Percentiles rank a stretch among this genome's conserved stretches.
These are phyloP conservation scores for Sarcodon aspratus DNA, from an alignment of 768 basidiomycete species.

Conservation along the genomic window DNA sequence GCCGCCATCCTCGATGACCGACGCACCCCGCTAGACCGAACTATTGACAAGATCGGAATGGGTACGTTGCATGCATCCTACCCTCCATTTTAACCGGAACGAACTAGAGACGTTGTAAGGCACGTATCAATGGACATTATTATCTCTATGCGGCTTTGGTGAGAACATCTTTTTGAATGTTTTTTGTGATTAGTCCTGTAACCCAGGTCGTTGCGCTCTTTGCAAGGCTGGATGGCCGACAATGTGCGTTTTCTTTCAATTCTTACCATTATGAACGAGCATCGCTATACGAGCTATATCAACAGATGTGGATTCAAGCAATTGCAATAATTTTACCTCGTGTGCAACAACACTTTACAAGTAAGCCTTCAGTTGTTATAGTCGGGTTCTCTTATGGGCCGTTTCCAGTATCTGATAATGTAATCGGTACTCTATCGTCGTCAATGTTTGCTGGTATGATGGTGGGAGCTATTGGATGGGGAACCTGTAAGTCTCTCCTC, in stretches of 20 bases:
- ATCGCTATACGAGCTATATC: conserved; percentile 14
- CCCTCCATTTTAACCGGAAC: neutral
- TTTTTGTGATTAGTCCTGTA: conserved; percentile 1
- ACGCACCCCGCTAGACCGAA: conserved; percentile 55
- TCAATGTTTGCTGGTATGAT: conserved; percentile 97
- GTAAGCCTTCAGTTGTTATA: conserved; percentile 25
- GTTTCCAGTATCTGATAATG: conserved; percentile 51
- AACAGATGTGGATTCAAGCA: conserved; percentile 92
- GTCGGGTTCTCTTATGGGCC: conserved; percentile 7
- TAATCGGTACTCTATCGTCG: conserved; percentile 75
- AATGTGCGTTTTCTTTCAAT: conserved; percentile 43
- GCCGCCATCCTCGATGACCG: conserved; percentile 16
- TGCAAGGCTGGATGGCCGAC: conserved; percentile 83
- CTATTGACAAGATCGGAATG: conserved; percentile 89
- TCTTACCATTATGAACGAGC: conserved; percentile 2
- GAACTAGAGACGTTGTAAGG: conserved; percentile 18
- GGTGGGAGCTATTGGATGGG: conserved; percentile 88
- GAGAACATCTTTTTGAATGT: conserved; percentile 19
- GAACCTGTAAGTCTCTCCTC: conserved; percentile 48
- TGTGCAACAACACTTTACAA: conserved; percentile 80
- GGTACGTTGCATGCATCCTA: conserved; percentile 25
- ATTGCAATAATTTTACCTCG: conserved; percentile 92
- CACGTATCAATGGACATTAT: conserved; percentile 71
- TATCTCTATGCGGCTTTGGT: conserved; percentile 87
- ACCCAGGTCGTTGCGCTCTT: neutral